Evolutionary conservation across 2,329 filamentous ascomycete species (phyloP), one percentile per base, ranked within the genome.

Genomic region (Aspergillus sclerotialis): DNA sequence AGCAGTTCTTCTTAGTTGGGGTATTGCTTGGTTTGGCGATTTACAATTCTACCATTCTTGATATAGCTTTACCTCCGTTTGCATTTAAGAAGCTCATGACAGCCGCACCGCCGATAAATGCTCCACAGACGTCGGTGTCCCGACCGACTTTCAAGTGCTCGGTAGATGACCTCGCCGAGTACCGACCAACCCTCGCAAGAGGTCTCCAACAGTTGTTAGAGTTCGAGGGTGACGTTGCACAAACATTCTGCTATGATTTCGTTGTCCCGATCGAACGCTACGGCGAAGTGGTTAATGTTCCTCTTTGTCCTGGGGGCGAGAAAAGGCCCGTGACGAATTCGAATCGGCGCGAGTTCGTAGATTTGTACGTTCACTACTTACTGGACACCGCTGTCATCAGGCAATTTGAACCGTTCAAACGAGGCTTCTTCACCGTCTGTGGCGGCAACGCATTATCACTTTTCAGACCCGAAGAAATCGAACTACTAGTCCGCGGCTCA

Each of bases 371-470:
- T 7, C 77, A 80, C 25, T 84, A 90, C 55, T 60, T 90, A 7
- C 76, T 95, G 8, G 87, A 94, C 49, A 79, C 73, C 5, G 75
- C 84, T 1, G 83, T 94, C 1, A 68, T 76, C 25, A 75, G 85
- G 26, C 88, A 94, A 53, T 95, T 93, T 45, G 87, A 94, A 55
- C 88, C 89, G 1, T 95, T 95, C 70, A 92, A 92, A 56, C 78
- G 88, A 35, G 89, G 89, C 1, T 95, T 95, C 61, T 95, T 87
- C 58, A 93, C 84, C 0, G 86, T 94, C 17, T 94, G 87, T 54
- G 84, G 83, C 23, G 86, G 88, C 23, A 94, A 92, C 54, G 88
- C 89, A 1, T 69, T 94, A 23, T 86, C 82, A 1, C 73, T 95
- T 2, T 94, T 94, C 60, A 77, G 85, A 11, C 83, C 89, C 0